phyloP scores from a whole-genome alignment of 129 eudicot species.

The Helianthus annuus region HanXRQr2.0-SUNRISE NC_035435.2:108131652-108132151 shows the following conservation, averaged over 20 bases:
- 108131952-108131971: background rate
- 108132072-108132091: no score
- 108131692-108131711: slow-evolving; percentile 3
- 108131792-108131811: slow-evolving; percentile 22
- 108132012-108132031: no score
- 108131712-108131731: background rate
- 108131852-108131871: background rate
- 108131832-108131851: background rate
- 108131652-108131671: slow-evolving; percentile 12
- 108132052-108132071: no score
- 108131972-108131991: background rate
- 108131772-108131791: slow-evolving; percentile 21
- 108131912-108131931: slow-evolving; percentile 22
- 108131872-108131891: background rate
- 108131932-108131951: background rate
- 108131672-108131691: background rate
- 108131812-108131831: slow-evolving; percentile 22
- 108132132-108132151: no score
- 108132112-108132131: no score
- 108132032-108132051: no score
- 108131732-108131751: slow-evolving; percentile 4
- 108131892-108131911: background rate
- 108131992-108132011: background rate
- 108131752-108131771: background rate
- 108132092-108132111: no score